A percentile compares a stretch with the other conserved stretches of the same genome.
phyloP scores from a whole-genome alignment of 768 basidiomycete genomes.

The Dacryopinax spathularia region DNA sequence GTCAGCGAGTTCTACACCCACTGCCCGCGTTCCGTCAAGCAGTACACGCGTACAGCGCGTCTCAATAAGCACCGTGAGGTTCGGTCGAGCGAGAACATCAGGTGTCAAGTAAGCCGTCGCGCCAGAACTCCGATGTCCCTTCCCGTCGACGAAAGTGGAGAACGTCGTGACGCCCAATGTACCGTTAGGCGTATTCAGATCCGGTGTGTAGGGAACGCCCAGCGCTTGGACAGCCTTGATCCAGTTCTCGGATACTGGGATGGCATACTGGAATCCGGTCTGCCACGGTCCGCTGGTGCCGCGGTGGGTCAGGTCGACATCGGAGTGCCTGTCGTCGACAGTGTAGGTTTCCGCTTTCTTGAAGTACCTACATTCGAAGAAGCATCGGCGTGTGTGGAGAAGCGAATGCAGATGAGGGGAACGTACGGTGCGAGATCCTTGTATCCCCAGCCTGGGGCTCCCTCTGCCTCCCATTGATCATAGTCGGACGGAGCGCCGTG shows the following conservation, averaged over 20 bases:
- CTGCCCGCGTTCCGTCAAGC: constrained; percentile 29
- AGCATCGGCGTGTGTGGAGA: no score
- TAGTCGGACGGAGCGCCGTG: not conserved
- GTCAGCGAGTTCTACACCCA: constrained; percentile 45
- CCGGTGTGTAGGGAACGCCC: not conserved
- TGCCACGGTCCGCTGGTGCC: not conserved
- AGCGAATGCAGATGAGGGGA: no score
- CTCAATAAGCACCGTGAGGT: constrained; percentile 45
- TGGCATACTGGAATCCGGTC: not conserved
- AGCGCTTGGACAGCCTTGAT: not conserved
- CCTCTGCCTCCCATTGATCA: not conserved
- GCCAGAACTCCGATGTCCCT: constrained; percentile 42
- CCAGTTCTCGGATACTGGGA: not conserved
- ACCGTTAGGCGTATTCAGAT: not conserved
- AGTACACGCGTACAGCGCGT: constrained; percentile 46
- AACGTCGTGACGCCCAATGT: not conserved
- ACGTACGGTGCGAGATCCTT: not conserved
- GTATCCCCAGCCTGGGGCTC: not conserved
- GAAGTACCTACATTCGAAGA: no score
- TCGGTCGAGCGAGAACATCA: constrained; percentile 47
- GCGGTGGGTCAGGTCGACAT: not conserved
- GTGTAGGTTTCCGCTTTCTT: not conserved
- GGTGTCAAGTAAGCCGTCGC: constrained; percentile 55
- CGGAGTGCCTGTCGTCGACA: not conserved
- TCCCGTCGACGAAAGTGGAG: constrained; percentile 43